Percentiles rank a stretch among this genome's conserved stretches.
These are phyloP conservation scores for Leccinum uliginosum DNA, from an alignment of 768 basidiomycete species.

Conservation along the genomic window DNA sequence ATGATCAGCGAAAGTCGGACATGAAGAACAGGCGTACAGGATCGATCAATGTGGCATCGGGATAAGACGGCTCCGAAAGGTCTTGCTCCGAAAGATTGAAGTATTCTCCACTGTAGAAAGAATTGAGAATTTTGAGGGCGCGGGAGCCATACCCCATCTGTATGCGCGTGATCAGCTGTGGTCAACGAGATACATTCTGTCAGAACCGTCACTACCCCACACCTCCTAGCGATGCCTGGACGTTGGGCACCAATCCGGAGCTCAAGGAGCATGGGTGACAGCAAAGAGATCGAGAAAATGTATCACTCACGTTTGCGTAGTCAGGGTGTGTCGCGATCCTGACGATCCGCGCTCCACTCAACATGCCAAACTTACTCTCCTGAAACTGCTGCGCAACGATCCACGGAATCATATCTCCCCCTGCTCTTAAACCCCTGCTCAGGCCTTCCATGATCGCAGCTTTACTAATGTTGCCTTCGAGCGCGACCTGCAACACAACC, in stretches of 20 bases:
- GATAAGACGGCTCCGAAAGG: slow-evolving; percentile 49
- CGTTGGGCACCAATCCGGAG: not conserved
- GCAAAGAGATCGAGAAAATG: not conserved
- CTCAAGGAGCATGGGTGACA: not conserved
- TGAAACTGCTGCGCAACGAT: slow-evolving; percentile 92
- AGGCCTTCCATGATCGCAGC: slow-evolving; percentile 83
- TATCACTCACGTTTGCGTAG: slow-evolving; percentile 70
- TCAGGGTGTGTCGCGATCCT: slow-evolving; percentile 95
- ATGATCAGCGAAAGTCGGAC: not conserved
- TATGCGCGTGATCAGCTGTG: not conserved
- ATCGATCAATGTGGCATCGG: slow-evolving; percentile 49
- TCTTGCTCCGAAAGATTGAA: slow-evolving; percentile 75
- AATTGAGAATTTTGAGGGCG: slow-evolving; percentile 79
- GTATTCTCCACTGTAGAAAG: slow-evolving; percentile 91
- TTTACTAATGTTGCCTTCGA: slow-evolving; percentile 91
- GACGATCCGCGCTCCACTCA: slow-evolving; percentile 90
- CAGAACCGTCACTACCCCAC: not conserved
- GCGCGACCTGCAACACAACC: slow-evolving; percentile 91
- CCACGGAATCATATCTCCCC: slow-evolving; percentile 99
- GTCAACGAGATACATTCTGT: not conserved
- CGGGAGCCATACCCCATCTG: slow-evolving; percentile 98
- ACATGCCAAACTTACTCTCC: slow-evolving; percentile 86
- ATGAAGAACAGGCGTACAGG: slow-evolving; percentile 31
- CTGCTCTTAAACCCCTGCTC: slow-evolving; percentile 75
- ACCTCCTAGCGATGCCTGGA: not conserved